A percentile compares a stretch with the other conserved stretches of the same genome.
phyloP scores from a whole-genome alignment of 768 basidiomycete genomes.

The Lentinula lateritia region DNA sequence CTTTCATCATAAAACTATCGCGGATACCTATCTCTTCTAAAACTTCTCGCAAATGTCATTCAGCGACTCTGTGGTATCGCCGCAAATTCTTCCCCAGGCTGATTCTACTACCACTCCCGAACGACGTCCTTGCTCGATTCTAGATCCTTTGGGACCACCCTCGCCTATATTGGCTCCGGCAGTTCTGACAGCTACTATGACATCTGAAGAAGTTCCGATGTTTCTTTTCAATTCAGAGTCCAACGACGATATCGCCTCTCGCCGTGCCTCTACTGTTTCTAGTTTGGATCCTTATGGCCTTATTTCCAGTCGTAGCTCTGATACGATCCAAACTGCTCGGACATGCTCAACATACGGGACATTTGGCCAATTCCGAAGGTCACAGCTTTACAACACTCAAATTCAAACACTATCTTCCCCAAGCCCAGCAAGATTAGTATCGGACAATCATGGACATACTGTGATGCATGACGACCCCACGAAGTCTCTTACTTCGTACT shows the following conservation, averaged over 20 bases:
- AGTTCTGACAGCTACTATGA: slow-evolving; percentile 27
- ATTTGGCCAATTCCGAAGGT: slow-evolving; percentile 2
- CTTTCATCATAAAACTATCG: too few relatives aligned
- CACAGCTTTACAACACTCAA: background rate
- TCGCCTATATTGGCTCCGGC: slow-evolving; percentile 42
- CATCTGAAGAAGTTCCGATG: slow-evolving; percentile 50
- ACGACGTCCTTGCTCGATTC: slow-evolving; percentile 28
- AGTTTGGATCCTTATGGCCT: background rate
- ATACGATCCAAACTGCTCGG: background rate
- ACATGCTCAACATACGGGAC: slow-evolving; percentile 3
- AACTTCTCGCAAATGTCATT: background rate
- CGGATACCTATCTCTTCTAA: too few relatives aligned
- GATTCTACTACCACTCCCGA: background rate
- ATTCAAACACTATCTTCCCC: too few relatives aligned
- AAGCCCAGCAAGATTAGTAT: background rate
- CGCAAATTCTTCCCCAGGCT: background rate
- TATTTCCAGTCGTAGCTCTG: background rate
- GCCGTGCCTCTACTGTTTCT: background rate
- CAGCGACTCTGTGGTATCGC: background rate
- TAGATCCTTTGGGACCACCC: slow-evolving; percentile 36
- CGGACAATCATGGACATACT: background rate
- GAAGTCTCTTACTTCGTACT: background rate
- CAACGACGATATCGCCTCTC: background rate
- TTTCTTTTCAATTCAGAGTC: slow-evolving; percentile 29
- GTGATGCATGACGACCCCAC: background rate